Conservation (phyloP, 225 moss, liverwort and hornwort species). For the Polytrichum formosum region DNA sequence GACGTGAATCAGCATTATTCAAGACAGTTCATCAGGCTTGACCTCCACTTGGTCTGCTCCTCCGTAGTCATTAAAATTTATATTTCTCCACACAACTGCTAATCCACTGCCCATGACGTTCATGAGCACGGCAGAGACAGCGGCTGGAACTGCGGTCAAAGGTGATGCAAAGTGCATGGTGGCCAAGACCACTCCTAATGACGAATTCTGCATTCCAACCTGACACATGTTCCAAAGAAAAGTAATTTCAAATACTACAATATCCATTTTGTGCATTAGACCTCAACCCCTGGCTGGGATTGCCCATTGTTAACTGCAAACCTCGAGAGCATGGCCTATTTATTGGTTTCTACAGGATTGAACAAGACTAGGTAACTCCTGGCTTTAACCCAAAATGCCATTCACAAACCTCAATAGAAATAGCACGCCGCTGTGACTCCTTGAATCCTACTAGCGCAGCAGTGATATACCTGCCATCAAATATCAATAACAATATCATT, state of each 20-base stretch:
- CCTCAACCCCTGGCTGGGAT: no score
- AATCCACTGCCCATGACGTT: conserved; percentile 69
- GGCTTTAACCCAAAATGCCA: neutral
- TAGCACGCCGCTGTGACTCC: conserved; percentile 59
- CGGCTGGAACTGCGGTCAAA: conserved; percentile 55
- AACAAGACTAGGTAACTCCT: no score
- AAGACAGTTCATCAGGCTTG: no score
- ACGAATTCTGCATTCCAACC: conserved; percentile 74
- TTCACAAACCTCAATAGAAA: conserved; percentile 45
- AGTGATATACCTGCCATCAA: conserved; percentile 31
- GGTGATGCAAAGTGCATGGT: conserved; percentile 57
- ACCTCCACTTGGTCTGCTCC: no score
- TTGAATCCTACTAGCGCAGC: conserved; percentile 39
- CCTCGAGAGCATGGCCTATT: no score
- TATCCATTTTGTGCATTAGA: no score
- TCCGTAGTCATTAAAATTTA: neutral
- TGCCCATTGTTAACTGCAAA: no score
- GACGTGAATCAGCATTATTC: no score
- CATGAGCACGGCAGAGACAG: conserved; percentile 61
- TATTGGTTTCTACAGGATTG: no score
- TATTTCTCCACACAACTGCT: conserved; percentile 55
- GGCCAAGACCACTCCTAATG: conserved; percentile 60
- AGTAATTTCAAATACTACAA: neutral
- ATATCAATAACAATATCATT: neutral
- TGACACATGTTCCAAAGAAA: conserved; percentile 3